Evolutionary conservation across 2,329 filamentous ascomycete genomes (phyloP).

Genomic region (Aspergillus amoenus): DNA sequence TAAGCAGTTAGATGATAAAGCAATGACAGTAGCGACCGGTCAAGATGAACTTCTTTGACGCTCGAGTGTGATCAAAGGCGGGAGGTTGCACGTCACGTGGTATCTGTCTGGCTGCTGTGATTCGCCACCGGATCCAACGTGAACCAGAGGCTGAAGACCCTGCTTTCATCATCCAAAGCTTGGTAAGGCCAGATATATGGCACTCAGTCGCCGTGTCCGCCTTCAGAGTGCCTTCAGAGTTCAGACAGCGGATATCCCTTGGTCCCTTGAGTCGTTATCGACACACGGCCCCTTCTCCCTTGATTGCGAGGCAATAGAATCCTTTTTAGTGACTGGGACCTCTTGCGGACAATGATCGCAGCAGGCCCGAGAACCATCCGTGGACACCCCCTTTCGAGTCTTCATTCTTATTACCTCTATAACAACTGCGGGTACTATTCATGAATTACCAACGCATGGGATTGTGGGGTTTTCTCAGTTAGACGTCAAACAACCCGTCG

Average conservation of each 20-base stretch:
- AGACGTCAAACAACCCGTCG: too few relatives aligned
- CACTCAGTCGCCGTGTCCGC: not conserved
- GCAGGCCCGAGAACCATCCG: too few relatives aligned
- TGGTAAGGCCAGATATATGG: not conserved
- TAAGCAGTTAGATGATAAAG: slow-evolving; percentile 14
- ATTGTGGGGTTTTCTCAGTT: too few relatives aligned
- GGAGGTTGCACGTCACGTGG: slow-evolving; percentile 36
- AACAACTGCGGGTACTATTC: not conserved
- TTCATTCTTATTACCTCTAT: not conserved
- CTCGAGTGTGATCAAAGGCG: slow-evolving; percentile 43
- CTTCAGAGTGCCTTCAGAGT: too few relatives aligned
- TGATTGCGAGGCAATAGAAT: not conserved
- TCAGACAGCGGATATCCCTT: not conserved
- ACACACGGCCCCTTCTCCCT: not conserved
- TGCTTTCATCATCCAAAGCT: not conserved
- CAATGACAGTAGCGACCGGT: slow-evolving; percentile 21
- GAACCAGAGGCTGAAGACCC: not conserved
- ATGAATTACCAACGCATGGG: not conserved
- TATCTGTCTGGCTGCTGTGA: slow-evolving; percentile 22
- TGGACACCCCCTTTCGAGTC: too few relatives aligned
- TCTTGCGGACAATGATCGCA: not conserved
- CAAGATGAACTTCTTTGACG: slow-evolving; percentile 29
- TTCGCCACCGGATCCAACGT: slow-evolving; percentile 18
- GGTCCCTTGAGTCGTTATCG: not conserved
- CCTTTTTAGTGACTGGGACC: not conserved